phyloP scores from a whole-genome alignment of 2,329 filamentous ascomycete genomes.

The Fusarium gaditjirri region DNA sequence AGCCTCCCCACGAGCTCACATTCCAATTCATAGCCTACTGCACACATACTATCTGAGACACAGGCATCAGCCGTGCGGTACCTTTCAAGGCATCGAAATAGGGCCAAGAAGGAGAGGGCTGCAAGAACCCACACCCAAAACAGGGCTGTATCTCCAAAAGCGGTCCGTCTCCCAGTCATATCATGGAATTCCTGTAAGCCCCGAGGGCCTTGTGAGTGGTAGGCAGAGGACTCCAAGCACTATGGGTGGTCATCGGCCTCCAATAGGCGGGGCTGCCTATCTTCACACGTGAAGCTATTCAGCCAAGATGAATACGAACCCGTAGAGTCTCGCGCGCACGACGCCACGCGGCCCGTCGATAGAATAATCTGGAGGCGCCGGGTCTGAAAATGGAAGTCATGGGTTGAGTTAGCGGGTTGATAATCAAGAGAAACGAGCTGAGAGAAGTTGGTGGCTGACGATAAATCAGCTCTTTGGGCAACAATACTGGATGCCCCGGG shows the following conservation, averaged over 20 bases:
- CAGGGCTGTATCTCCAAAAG: constrained; percentile 33
- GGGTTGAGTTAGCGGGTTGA: constrained; percentile 33
- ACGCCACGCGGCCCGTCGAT: constrained; percentile 41
- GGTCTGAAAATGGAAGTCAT: constrained; percentile 43
- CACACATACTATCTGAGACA: constrained; percentile 26
- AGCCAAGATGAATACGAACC: constrained; percentile 29
- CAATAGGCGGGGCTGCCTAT: constrained; percentile 32
- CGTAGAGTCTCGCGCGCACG: constrained; percentile 34
- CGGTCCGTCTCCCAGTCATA: constrained; percentile 37
- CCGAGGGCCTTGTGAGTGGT: constrained; percentile 35
- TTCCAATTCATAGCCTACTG: constrained; percentile 28
- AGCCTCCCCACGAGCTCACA: constrained; percentile 22
- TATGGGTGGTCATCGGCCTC: constrained; percentile 43
- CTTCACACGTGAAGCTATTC: constrained; percentile 41
- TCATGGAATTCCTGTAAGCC: constrained; percentile 33
- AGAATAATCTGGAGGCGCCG: constrained; percentile 26
- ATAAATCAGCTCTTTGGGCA: constrained; percentile 21
- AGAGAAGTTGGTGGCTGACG: constrained; percentile 36
- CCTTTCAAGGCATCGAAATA: constrained; percentile 27
- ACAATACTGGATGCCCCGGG: constrained; percentile 17
- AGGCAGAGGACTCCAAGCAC: neutral
- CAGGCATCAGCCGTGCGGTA: constrained; percentile 28
- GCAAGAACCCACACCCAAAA: constrained; percentile 32
- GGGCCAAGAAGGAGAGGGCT: constrained; percentile 18
- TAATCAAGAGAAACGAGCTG: constrained; percentile 37